Conservation (phyloP, 345 rosid species). For the Salix suchowensis region DNA sequence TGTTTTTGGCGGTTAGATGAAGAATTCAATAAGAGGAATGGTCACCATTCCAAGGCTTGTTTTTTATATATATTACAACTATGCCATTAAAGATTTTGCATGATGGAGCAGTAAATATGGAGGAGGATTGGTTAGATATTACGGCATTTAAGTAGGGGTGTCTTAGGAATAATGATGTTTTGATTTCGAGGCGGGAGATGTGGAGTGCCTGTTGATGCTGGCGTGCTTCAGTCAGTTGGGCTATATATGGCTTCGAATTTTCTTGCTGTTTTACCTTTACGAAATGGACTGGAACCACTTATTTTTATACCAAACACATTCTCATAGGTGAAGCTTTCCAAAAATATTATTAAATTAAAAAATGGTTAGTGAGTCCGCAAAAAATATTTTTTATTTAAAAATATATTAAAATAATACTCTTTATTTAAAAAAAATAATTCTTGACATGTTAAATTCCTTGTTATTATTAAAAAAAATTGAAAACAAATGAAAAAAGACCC, state of each 20-base stretch:
- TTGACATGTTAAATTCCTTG: too few relatives aligned
- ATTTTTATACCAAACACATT: too few relatives aligned
- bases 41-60: neutral
- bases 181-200: neutral
- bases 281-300: too few relatives aligned
- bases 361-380: too few relatives aligned
- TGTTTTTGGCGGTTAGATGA: slow-evolving; percentile 27
- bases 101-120: neutral
- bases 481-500: too few relatives aligned
- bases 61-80: neutral
- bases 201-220: neutral
- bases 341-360: too few relatives aligned
- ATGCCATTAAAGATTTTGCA: neutral
- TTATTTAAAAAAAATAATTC: too few relatives aligned
- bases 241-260: neutral
- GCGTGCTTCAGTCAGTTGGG: neutral
- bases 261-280: neutral
- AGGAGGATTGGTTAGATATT: neutral
- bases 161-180: neutral
- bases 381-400: too few relatives aligned
- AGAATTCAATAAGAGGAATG: slow-evolving; percentile 18
- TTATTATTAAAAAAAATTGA: too few relatives aligned
- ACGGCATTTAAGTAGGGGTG: neutral
- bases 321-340: too few relatives aligned
- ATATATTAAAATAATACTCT: too few relatives aligned